Evolutionary conservation across 192 early-diverging fungal species (phyloP).

Genomic region (Lobulomyces angularis): DNA sequence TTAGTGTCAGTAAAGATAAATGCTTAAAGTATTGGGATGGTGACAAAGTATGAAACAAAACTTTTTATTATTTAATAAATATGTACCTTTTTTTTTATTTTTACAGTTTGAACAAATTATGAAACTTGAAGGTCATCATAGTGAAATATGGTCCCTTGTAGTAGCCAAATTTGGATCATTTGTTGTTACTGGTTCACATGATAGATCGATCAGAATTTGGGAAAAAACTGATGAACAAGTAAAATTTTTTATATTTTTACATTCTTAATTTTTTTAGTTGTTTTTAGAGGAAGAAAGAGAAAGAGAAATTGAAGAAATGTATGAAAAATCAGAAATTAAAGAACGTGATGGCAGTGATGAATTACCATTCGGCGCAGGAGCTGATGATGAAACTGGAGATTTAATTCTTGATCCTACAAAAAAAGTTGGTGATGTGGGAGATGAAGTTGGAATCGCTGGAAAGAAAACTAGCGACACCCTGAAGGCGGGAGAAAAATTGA

Average conservation of each 20-base stretch:
- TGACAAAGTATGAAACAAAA: slow-evolving; percentile 52
- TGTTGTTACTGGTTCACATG: slow-evolving; percentile 80
- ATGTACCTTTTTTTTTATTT: slow-evolving; percentile 1
- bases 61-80: background rate
- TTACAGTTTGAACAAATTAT: slow-evolving; percentile 78
- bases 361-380: slow-evolving; percentile 11
- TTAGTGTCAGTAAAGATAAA: slow-evolving; percentile 82
- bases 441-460: slow-evolving; percentile 59
- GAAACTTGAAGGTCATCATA: slow-evolving; percentile 82
- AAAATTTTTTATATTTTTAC: slow-evolving; percentile 1
- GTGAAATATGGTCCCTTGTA: slow-evolving; percentile 89
- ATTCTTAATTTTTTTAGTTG: slow-evolving; percentile 37
- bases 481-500: slow-evolving; percentile 85
- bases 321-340: slow-evolving; percentile 63
- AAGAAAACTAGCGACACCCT: slow-evolving; percentile 88
- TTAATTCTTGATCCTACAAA: slow-evolving; percentile 5
- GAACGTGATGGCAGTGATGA: slow-evolving; percentile 36
- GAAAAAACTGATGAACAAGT: slow-evolving; percentile 86
- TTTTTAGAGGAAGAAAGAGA: slow-evolving; percentile 94
- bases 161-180: slow-evolving; percentile 80
- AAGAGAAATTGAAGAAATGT: slow-evolving; percentile 80
- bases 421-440: slow-evolving; percentile 16
- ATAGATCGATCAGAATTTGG: slow-evolving; percentile 90
- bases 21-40: slow-evolving; percentile 91
- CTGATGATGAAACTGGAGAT: slow-evolving; percentile 21